Base-by-base conservation (phyloP, 83 land plant genomes). In the Picea abies region DNA sequence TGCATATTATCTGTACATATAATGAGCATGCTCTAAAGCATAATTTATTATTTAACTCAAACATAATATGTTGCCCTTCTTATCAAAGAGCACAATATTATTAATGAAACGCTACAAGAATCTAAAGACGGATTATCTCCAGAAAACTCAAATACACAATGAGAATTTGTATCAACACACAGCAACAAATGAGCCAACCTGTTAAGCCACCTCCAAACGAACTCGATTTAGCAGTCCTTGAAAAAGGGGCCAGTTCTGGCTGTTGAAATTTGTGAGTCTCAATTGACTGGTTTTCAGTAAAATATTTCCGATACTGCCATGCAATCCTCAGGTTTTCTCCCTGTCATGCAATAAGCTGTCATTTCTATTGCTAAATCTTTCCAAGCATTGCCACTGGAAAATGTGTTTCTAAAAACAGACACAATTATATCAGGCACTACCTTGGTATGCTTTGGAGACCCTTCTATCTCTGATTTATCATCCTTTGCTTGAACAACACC, bases 291-390 rank as follows among this genome's bases (percentile, higher is more conserved):
- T 91, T 89, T 78, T 96, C 93, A 29, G 85, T 90, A 32, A 91
- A 86, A 70, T 91, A 96, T 81, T 94, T 93, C 83, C 89, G 92
- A 80, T 95, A 96, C 81, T 96, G 99, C 96, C 99, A 95, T 82
- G 97, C 97, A 71, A 94, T 94, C 84, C 99, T 90, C 85, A 95
- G 83, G 6, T 85, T 90, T 62, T 82, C 88, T 60, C 64, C 68
- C 76, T 83, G 63, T 56, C 10, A 37, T 47, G 41, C 16, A 70
- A 80, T 11, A 70, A 32, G 80, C 26, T 32, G 37, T 80, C 35
- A 81, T 26, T 60, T 63, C 71, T 63, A 39, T n/a, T 29, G 44
- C 47, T 16, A 25, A 66, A 25, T 35, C 47, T 22, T 52, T 67
- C 60, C 32, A 78, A 19, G 39, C 81, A 44, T 37, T 37, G 70